Evolutionary conservation across 495 filamentous ascomycete species (phyloP).

Genomic region (Filosporella fistucella): DNA sequence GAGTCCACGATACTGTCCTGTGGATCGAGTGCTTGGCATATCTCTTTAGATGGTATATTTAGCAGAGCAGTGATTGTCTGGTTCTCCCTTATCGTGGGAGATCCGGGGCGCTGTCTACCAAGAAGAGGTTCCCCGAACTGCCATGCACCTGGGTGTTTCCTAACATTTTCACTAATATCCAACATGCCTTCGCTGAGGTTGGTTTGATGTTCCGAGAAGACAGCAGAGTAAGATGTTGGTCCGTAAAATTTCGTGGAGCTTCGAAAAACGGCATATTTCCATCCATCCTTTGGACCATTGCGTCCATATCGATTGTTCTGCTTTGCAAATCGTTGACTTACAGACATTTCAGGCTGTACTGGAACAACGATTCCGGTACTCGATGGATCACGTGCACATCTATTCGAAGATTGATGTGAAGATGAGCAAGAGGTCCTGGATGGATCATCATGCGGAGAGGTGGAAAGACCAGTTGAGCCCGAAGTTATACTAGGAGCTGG

Average conservation of each 20-base stretch:
- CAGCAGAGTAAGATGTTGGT: conserved; percentile 18
- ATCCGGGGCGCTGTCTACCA: conserved; percentile 9
- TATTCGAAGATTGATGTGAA: background rate
- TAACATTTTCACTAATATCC: conserved; percentile 16
- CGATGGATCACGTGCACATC: background rate
- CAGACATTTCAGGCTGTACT: no score
- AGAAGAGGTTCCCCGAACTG: conserved; percentile 15
- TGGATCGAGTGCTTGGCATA: conserved; percentile 9
- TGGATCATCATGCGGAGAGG: background rate
- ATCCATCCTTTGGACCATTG: conserved; percentile 4
- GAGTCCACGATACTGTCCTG: background rate
- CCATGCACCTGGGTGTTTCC: conserved; percentile 19
- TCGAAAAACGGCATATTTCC: conserved; percentile 13
- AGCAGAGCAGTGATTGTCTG: conserved; percentile 16
- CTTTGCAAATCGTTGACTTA: background rate
- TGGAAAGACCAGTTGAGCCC: no score
- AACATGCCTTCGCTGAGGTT: conserved; percentile 13
- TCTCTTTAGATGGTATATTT: conserved; percentile 20
- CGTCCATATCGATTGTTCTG: background rate
- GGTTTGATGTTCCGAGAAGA: conserved; percentile 19
- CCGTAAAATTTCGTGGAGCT: conserved; percentile 19
- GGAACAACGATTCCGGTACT: no score
- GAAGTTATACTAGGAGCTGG: background rate
- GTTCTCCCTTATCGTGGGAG: conserved; percentile 13
- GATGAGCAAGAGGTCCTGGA: background rate